A percentile compares a stretch with the other conserved stretches of the same genome.
Evolutionary conservation across 805 yeast genomes (phyloP).

Genomic region (Yarrowia phangngaensis): DNA sequence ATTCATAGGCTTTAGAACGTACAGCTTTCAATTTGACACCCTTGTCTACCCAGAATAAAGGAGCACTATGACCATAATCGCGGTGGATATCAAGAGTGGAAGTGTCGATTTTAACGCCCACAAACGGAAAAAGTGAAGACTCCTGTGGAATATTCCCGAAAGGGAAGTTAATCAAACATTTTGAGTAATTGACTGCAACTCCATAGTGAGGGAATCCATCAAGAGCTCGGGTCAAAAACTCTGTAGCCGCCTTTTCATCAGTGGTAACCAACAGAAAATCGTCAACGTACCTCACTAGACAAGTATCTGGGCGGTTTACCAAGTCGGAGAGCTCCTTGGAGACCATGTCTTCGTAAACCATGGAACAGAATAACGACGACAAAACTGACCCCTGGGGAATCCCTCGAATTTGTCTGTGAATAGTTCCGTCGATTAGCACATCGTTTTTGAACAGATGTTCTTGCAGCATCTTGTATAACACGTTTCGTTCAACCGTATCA

Average conservation of each 20-base stretch:
- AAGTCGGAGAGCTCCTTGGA: neutral
- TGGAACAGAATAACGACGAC: constrained; percentile 10
- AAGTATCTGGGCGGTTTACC: neutral
- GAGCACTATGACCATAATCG: neutral
- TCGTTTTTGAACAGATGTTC: constrained; percentile 11
- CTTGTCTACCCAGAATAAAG: constrained; percentile 4
- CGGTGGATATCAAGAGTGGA: neutral
- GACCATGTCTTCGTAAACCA: constrained; percentile 18
- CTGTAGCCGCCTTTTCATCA: neutral
- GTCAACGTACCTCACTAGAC: constrained; percentile 9
- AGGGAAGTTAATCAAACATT: constrained; percentile 18
- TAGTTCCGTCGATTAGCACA: neutral
- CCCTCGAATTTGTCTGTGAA: neutral
- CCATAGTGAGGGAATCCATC: constrained; percentile 1
- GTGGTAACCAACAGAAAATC: constrained; percentile 9
- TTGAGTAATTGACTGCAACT: constrained; percentile 2
- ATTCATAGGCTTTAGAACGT: neutral
- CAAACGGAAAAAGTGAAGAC: neutral
- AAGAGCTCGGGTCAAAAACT: neutral
- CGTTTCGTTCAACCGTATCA: neutral
- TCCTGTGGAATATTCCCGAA: neutral
- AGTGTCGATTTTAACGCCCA: constrained; percentile 9
- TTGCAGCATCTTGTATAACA: neutral
- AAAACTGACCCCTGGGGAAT: constrained; percentile 20
- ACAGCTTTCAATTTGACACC: constrained; percentile 2